Conservation (phyloP, 257 asterid genomes). For the Solanum bukasovii region DNA sequence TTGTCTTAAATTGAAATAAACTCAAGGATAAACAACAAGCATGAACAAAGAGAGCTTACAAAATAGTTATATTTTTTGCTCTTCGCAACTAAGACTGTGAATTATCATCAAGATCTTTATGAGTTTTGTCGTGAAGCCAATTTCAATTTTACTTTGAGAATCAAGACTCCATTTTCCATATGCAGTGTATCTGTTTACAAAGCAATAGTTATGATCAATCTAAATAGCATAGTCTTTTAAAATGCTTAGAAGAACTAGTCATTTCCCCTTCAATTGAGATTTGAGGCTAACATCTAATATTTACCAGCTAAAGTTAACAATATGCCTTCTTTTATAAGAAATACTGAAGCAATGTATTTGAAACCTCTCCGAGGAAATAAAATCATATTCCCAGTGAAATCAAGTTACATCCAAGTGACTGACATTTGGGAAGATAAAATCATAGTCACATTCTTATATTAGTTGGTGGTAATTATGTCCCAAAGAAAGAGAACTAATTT, state of each 20-base stretch:
- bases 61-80: neutral
- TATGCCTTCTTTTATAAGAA: neutral
- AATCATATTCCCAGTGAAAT: neutral
- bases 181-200: neutral
- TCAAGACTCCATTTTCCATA: neutral
- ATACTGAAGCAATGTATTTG: neutral
- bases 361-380: neutral
- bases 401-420: neutral
- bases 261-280: neutral
- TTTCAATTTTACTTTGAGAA: neutral
- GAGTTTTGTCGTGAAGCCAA: no score
- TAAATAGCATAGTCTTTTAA: no score
- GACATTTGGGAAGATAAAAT: neutral
- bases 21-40: neutral
- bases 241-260: neutral
- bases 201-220: neutral
- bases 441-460: neutral
- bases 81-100: neutral
- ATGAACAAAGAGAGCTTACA: neutral
- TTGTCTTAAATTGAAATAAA: neutral
- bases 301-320: neutral
- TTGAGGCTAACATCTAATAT: neutral
- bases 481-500: neutral
- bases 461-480: neutral
- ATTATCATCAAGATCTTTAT: neutral